These are phyloP conservation scores for Aschersonia sp. DNA, from an alignment of 2,329 filamentous ascomycete species.

Conservation along the genomic window DNA sequence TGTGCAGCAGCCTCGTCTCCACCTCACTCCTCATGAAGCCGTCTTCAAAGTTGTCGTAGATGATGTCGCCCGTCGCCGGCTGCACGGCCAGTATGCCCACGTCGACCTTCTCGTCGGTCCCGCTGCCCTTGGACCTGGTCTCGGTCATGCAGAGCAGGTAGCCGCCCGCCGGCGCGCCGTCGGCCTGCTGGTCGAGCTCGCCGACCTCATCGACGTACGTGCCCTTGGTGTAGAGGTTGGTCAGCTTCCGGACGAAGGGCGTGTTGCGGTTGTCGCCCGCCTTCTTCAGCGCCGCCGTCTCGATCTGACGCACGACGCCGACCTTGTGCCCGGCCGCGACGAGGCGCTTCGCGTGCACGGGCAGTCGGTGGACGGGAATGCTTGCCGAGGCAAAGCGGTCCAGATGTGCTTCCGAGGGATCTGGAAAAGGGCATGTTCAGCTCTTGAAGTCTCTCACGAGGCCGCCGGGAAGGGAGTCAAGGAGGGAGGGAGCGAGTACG, in stretches of 20 bases:
- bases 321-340: slow-evolving; percentile 92
- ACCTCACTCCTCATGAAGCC: slow-evolving; percentile 96
- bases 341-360: slow-evolving; percentile 86
- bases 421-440: slow-evolving; percentile 16
- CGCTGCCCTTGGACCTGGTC: slow-evolving; percentile 59
- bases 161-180: slow-evolving; percentile 47
- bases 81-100: slow-evolving; percentile 90
- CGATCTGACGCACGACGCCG: slow-evolving; percentile 83
- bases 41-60: slow-evolving; percentile 92
- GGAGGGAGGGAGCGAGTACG: slow-evolving; percentile 11
- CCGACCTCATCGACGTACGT: slow-evolving; percentile 94
- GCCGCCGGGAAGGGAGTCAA: too few species aligned
- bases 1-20: slow-evolving; percentile 87
- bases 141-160: slow-evolving; percentile 91
- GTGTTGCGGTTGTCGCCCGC: slow-evolving; percentile 87
- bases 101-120: slow-evolving; percentile 85
- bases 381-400: slow-evolving; percentile 90
- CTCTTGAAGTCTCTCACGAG: too few species aligned
- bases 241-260: slow-evolving; percentile 83
- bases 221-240: slow-evolving; percentile 93
- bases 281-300: slow-evolving; percentile 91
- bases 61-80: slow-evolving; percentile 86
- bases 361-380: slow-evolving; percentile 80
- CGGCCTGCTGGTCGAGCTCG: slow-evolving; percentile 45
- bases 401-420: slow-evolving; percentile 82